These are phyloP conservation scores for Penicillium soppii DNA, from an alignment of 495 filamentous ascomycete species.

Conservation along the genomic window DNA sequence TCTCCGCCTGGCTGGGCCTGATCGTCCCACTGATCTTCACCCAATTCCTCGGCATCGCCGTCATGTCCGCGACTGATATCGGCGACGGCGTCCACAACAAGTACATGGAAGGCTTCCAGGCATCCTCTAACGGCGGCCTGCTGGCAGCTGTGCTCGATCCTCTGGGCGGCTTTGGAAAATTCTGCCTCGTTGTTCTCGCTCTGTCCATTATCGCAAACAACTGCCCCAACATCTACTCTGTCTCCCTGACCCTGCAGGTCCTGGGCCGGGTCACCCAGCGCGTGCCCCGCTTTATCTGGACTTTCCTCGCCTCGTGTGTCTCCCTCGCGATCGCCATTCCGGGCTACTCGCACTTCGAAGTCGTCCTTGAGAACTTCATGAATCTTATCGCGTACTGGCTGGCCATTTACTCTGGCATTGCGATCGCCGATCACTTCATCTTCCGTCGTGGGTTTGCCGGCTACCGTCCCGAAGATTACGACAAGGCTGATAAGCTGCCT, in stretches of 20 bases:
- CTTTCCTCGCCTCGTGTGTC: constrained; percentile 61
- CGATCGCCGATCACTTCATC: constrained; percentile 72
- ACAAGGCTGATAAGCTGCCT: constrained; percentile 59
- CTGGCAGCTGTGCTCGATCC: constrained; percentile 65
- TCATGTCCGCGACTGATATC: constrained; percentile 60
- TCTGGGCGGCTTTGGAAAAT: constrained; percentile 74
- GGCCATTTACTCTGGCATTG: constrained; percentile 75
- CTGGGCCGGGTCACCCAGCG: constrained; percentile 61
- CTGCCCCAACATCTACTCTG: constrained; percentile 87
- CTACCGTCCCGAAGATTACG: constrained; percentile 64
- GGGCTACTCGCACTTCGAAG: constrained; percentile 71
- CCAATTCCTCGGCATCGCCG: constrained; percentile 74
- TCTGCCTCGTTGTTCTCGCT: constrained; percentile 78
- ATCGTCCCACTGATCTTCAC: constrained; percentile 73
- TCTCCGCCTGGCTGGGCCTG: constrained; percentile 68
- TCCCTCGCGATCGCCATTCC: constrained; percentile 78
- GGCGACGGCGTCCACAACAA: constrained; percentile 45
- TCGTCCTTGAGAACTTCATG: constrained; percentile 76
- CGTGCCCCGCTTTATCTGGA: constrained; percentile 79
- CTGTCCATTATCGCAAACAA: constrained; percentile 82
- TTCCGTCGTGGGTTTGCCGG: constrained; percentile 65
- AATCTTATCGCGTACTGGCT: constrained; percentile 81
- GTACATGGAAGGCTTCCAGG: constrained; percentile 59
- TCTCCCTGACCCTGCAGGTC: constrained; percentile 73
- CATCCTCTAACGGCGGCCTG: constrained; percentile 68